These are phyloP conservation scores for Yarrowia sp. DNA, from an alignment of 805 yeast species.

Conservation along the genomic window DNA sequence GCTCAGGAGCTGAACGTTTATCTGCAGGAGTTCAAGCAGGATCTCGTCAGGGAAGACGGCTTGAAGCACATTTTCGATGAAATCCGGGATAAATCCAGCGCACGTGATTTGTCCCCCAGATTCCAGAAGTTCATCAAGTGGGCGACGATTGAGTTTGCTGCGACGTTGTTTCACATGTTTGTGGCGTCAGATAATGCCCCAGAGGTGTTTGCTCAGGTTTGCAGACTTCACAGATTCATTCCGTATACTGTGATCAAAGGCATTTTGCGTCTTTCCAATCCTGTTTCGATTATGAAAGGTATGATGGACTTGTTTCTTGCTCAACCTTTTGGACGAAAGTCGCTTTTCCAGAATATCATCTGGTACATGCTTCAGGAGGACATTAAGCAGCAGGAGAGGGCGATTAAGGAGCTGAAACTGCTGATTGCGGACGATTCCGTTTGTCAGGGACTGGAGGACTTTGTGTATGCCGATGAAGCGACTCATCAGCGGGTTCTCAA, in stretches of 20 bases:
- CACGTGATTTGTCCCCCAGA: constrained; percentile 69
- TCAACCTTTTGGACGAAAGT: constrained; percentile 72
- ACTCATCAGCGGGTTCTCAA: constrained; percentile 46
- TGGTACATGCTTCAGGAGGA: constrained; percentile 78
- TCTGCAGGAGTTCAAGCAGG: constrained; percentile 65
- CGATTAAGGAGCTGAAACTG: constrained; percentile 57
- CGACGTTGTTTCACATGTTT: constrained; percentile 80
- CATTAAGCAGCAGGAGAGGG: constrained; percentile 64
- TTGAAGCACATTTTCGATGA: constrained; percentile 69
- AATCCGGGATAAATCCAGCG: constrained; percentile 60
- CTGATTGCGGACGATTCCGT: constrained; percentile 47
- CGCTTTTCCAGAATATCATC: constrained; percentile 76
- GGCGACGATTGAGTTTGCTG: constrained; percentile 82
- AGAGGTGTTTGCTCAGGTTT: constrained; percentile 73
- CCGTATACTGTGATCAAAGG: constrained; percentile 83
- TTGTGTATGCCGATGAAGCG: constrained; percentile 43
- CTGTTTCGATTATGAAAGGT: constrained; percentile 79
- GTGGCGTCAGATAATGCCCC: constrained; percentile 82
- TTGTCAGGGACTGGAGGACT: constrained; percentile 42
- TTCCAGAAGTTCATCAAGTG: constrained; percentile 77
- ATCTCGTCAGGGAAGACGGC: constrained; percentile 62
- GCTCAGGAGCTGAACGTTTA: constrained; percentile 62
- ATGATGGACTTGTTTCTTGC: constrained; percentile 82
- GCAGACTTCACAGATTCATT: constrained; percentile 73
- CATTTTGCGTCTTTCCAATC: constrained; percentile 83